Conservation (phyloP, 257 asterid genomes). For the Solanum sejunctum region DNA sequence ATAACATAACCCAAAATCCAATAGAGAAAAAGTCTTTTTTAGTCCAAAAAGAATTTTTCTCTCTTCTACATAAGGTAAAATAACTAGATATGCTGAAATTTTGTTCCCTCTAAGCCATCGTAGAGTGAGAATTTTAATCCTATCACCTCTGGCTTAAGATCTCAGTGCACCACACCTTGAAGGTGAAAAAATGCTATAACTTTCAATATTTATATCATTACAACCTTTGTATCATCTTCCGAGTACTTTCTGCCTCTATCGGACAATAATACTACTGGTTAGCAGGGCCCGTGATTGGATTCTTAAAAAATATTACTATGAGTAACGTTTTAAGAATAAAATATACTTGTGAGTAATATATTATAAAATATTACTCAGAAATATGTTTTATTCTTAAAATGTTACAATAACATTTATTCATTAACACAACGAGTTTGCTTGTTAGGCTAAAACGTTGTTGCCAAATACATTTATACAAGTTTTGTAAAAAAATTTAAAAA, state of each 20-base stretch:
- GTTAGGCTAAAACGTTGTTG: too few species aligned
- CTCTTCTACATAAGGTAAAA: not conserved
- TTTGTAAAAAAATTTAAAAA: too few species aligned
- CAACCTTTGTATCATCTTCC: conserved; percentile 78
- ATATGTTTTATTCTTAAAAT: too few species aligned
- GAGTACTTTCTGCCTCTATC: conserved; percentile 79
- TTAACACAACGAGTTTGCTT: too few species aligned
- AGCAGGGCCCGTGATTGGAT: not conserved
- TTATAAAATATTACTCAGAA: too few species aligned
- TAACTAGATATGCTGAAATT: not conserved
- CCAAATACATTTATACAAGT: too few species aligned
- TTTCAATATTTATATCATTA: conserved; percentile 68
- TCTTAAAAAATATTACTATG: too few species aligned
- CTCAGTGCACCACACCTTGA: conserved; percentile 94
- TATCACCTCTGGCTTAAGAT: conserved; percentile 90
- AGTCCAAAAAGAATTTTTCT: not conserved
- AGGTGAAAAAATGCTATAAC: conserved; percentile 82
- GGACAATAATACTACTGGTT: not conserved
- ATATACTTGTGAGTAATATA: too few species aligned
- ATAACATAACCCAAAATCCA: not conserved
- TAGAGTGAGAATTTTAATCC: not conserved
- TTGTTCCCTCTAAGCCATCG: not conserved
- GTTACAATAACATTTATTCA: too few species aligned
- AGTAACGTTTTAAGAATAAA: too few species aligned
- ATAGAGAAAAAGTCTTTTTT: not conserved